phyloP scores from a whole-genome alignment of 345 rosid species.

The Eucalyptus rudis region DNA sequence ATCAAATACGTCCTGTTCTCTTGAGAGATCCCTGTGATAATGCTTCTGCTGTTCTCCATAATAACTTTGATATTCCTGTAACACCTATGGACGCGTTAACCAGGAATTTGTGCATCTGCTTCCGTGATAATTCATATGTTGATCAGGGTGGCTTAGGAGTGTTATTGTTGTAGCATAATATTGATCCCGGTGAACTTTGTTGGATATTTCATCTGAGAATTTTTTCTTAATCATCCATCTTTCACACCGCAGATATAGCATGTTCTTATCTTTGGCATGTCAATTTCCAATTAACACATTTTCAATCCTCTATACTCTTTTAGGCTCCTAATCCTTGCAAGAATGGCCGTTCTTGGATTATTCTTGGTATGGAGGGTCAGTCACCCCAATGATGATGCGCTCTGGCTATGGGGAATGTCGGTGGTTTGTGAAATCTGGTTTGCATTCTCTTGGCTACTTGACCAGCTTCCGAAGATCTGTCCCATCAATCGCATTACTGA shows the following conservation, averaged over 20 bases:
- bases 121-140: background rate
- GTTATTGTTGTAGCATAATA: background rate
- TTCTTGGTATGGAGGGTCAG: slow-evolving; percentile 63
- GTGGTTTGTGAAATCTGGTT: slow-evolving; percentile 80
- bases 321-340: slow-evolving; percentile 46
- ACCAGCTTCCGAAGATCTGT: slow-evolving; percentile 72
- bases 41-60: background rate
- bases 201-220: background rate
- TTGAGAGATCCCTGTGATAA: background rate
- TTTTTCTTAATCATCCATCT: background rate
- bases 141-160: background rate
- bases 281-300: background rate
- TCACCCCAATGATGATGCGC: slow-evolving; percentile 59
- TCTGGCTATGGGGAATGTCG: slow-evolving; percentile 79
- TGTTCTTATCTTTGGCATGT: background rate
- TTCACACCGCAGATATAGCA: background rate
- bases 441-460: slow-evolving; percentile 81
- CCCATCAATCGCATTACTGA: slow-evolving; percentile 52
- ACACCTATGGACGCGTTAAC: background rate
- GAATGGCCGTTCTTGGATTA: slow-evolving; percentile 42
- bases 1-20: background rate
- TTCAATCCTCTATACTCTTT: background rate
- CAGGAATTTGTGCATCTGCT: background rate
- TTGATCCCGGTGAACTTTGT: background rate
- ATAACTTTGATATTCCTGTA: background rate